Evolutionary conservation across 73 alveolate genomes (phyloP), one percentile per base, ranked within the genome.

Genomic region (Paramecium caudatum): DNA sequence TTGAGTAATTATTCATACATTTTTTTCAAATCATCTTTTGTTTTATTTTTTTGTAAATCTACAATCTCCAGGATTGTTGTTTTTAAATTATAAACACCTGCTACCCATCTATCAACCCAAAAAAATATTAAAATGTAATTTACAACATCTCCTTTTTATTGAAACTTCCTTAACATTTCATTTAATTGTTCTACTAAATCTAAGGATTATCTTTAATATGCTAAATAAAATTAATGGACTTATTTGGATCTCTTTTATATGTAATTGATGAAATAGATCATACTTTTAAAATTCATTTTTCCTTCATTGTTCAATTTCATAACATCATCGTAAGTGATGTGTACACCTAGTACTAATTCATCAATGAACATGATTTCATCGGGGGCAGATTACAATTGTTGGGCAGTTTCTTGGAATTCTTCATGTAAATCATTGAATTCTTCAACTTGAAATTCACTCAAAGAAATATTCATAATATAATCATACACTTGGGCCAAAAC

Each of bases 401-500:
- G 37, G 9, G 47, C 62, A 41, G 39, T 10, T 2, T 74, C 88
- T 74, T 45, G 32, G 19, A 74, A 74, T 9, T 37, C 55, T 10
- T 36, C 68, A 74, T 74, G 15, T 41, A 74, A 45, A 21, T 36
- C 47, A 12, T 30, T 74, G 88, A 3, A 74, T 43, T 74, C 88
- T 16, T 13, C 43, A 16, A 41, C 88, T 23, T 74, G 47, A 74
- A 74, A 74, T 37, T 74, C 68, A 8, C 69, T 41, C 13, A 74
- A 74, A 39, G 88, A 41, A 41, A 41, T 74, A 41, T 74, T 37
- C 88, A 74, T 74, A 48, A 7, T 48, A 48, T n/a, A n/a, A n/a
- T 74, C 88, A 74, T 9, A 74, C 88, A 74, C 32, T 41, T 74
- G 88, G 88, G 5, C 88, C 88, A 74, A 74, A 74, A 39, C 46